phyloP scores from a whole-genome alignment of 106 monocot genomes.

The Narthecium ossifragum region DNA sequence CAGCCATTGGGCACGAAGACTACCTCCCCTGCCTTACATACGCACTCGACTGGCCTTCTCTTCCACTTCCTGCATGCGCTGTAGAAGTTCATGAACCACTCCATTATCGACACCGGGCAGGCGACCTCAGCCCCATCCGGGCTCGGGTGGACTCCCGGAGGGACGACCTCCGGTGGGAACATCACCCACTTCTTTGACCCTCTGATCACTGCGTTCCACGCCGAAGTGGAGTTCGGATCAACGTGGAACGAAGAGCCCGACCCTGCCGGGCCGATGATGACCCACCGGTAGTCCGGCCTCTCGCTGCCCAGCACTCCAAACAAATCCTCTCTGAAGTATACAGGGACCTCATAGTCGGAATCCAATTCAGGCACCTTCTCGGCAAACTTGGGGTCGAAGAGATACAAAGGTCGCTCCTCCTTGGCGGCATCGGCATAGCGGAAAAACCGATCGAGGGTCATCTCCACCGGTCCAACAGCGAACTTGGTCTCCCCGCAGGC shows the following conservation, averaged over 20 bases:
- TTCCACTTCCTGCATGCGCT: conserved; percentile 50
- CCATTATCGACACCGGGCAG: conserved; percentile 92
- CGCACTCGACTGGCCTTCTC: conserved; percentile 82
- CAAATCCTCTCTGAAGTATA: conserved; percentile 85
- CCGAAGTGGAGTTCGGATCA: conserved; percentile 94
- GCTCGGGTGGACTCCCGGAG: conserved; percentile 92
- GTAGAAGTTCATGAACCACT: conserved; percentile 99
- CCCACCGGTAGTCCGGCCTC: conserved; percentile 83
- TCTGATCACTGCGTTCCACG: conserved; percentile 91
- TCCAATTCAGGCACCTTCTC: conserved; percentile 81
- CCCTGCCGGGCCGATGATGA: conserved; percentile 85
- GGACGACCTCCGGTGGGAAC: conserved; percentile 90
- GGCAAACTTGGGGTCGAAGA: conserved; percentile 86
- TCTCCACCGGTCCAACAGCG: conserved; percentile 79
- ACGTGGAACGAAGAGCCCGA: conserved; percentile 98
- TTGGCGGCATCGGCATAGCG: conserved; percentile 39
- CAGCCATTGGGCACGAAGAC: conserved; percentile 98
- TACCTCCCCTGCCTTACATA: conserved; percentile 82
- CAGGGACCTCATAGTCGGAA: conserved; percentile 65
- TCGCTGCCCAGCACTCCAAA: conserved; percentile 67
- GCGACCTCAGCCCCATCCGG: conserved; percentile 89
- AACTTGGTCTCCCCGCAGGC: conserved; percentile 53
- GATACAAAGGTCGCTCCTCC: conserved; percentile 92
- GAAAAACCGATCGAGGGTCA: conserved; percentile 66
- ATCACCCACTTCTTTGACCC: conserved; percentile 98